Evolutionary conservation across 2,329 filamentous ascomycete species (phyloP).

Genomic region (Calonectria pseudoturangicola): DNA sequence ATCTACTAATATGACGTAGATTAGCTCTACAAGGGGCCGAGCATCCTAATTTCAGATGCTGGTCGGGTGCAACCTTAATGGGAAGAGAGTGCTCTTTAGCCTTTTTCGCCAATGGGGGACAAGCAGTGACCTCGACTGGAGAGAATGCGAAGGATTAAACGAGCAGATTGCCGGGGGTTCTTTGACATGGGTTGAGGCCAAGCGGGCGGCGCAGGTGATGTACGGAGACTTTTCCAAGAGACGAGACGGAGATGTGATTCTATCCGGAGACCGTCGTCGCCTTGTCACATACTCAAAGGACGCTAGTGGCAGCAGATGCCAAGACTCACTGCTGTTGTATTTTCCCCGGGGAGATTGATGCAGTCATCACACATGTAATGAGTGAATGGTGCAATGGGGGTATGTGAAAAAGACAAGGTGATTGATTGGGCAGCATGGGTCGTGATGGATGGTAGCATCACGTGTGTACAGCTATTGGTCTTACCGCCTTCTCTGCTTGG

Average conservation of each 20-base stretch:
- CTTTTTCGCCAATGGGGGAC: background rate
- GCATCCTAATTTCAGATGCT: conserved; percentile 17
- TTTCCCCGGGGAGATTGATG: no score
- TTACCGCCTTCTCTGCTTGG: conserved; percentile 7
- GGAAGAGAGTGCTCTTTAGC: background rate
- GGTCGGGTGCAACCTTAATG: conserved; percentile 5
- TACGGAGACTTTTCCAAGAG: conserved; percentile 1
- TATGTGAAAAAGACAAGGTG: background rate
- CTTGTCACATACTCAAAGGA: background rate
- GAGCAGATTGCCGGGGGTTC: background rate
- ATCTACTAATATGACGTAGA: conserved; percentile 1
- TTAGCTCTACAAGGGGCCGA: background rate
- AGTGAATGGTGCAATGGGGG: background rate
- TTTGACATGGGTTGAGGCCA: background rate
- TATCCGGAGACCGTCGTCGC: background rate
- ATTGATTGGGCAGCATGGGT: background rate
- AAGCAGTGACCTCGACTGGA: background rate
- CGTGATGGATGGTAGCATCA: background rate
- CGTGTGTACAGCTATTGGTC: background rate
- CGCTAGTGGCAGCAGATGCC: background rate
- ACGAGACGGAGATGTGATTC: background rate
- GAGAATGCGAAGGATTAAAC: background rate
- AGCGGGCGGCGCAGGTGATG: conserved; percentile 1
- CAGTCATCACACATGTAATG: no score
- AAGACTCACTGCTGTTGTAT: no score